These are phyloP conservation scores for Onygenales sp. DNA, from an alignment of 2,329 filamentous ascomycete species.

Conservation along the genomic window DNA sequence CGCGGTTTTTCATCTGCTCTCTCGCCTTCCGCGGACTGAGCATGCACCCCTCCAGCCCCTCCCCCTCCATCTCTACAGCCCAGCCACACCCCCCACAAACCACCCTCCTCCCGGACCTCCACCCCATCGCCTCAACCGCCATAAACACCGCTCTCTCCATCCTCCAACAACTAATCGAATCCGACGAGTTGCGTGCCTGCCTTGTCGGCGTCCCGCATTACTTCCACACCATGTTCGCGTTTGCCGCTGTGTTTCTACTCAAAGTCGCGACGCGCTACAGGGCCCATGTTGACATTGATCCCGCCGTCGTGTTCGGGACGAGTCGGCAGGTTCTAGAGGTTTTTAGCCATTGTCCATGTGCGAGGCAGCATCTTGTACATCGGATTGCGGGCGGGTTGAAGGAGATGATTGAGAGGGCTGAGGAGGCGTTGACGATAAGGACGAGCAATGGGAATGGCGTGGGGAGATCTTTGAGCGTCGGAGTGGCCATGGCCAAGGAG, in stretches of 20 bases:
- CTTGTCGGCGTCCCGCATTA: conserved; percentile 34
- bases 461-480: not conserved
- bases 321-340: conserved; percentile 20
- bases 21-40: conserved; percentile 37
- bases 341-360: conserved; percentile 19
- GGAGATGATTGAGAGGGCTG: conserved; percentile 18
- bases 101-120: conserved; percentile 13
- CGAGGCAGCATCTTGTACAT: conserved; percentile 23
- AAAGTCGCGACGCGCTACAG: conserved; percentile 30
- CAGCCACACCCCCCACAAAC: not conserved
- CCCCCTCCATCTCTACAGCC: not conserved
- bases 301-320: conserved; percentile 15
- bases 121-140: conserved; percentile 10
- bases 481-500: too few species aligned
- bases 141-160: conserved; percentile 27
- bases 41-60: conserved; percentile 15
- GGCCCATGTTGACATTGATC: conserved; percentile 24
- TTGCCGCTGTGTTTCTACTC: conserved; percentile 32
- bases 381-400: conserved; percentile 23
- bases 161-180: conserved; percentile 29
- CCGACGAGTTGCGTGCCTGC: conserved; percentile 25
- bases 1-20: conserved; percentile 39
- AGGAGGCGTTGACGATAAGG: conserved; percentile 1
- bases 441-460: not conserved
- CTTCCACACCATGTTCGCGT: conserved; percentile 35